Conservation (phyloP, 257 asterid genomes). For the Solanum ahanhuiri region DNA sequence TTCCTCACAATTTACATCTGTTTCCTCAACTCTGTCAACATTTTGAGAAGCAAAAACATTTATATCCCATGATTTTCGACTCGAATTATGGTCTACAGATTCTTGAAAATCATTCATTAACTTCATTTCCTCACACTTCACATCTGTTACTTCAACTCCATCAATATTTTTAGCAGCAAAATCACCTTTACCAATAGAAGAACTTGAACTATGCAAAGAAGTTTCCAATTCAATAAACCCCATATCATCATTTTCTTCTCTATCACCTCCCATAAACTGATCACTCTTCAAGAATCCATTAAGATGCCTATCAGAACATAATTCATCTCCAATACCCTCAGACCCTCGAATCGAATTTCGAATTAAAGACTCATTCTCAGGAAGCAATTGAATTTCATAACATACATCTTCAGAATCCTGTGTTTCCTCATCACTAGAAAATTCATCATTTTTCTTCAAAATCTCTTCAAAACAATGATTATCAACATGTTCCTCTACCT, state of each 20-base stretch:
- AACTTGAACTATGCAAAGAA: background rate
- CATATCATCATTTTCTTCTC: conserved; percentile 16
- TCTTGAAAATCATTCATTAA: background rate
- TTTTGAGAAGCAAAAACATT: background rate
- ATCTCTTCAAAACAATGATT: conserved; percentile 2
- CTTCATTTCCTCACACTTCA: background rate
- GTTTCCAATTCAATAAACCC: conserved; percentile 50
- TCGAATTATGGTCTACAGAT: background rate
- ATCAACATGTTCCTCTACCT: background rate
- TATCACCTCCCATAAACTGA: background rate
- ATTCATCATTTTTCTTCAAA: conserved; percentile 1
- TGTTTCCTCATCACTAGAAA: conserved; percentile 3
- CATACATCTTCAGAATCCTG: conserved; percentile 17
- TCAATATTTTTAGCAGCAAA: background rate
- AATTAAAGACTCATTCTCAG: background rate
- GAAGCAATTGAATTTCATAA: conserved; percentile 32
- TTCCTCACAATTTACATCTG: background rate
- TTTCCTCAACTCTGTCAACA: background rate
- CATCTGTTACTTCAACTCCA: background rate
- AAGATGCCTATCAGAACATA: background rate
- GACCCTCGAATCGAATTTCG: background rate
- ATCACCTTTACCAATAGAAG: background rate
- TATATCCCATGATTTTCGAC: conserved; percentile 15
- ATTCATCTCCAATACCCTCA: background rate
- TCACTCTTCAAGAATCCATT: background rate